Percentiles rank a stretch among this genome's conserved stretches.
Conservation (phyloP, 371 early-diverging fungal genomes). For the Phascolomyces articulosus region DNA sequence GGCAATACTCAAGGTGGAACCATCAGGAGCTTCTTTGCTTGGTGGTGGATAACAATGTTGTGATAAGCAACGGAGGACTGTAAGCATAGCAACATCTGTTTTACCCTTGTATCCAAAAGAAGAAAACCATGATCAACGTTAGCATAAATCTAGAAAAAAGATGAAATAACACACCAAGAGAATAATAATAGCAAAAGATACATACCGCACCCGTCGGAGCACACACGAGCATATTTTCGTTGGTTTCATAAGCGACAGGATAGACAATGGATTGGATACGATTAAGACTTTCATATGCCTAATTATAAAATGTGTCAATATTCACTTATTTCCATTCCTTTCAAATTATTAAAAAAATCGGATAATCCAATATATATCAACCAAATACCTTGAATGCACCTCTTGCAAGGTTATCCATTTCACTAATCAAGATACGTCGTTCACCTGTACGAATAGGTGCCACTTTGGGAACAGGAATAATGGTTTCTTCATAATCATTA, state of each 20-base stretch:
- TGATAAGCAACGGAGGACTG: slow-evolving; percentile 80
- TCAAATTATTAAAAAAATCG: no score
- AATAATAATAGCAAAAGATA: no score
- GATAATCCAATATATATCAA: no score
- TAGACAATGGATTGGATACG: slow-evolving; percentile 95
- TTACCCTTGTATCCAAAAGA: no score
- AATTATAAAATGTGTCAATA: not conserved
- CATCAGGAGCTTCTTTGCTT: slow-evolving; percentile 37
- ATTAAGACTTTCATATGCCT: slow-evolving; percentile 88
- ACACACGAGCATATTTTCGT: slow-evolving; percentile 98
- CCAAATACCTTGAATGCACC: slow-evolving; percentile 83
- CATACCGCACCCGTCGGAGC: slow-evolving; percentile 98
- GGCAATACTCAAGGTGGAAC: slow-evolving; percentile 59
- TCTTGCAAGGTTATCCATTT: slow-evolving; percentile 76
- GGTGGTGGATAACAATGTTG: slow-evolving; percentile 67
- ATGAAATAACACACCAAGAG: no score
- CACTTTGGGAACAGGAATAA: slow-evolving; percentile 69
- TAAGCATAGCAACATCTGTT: slow-evolving; percentile 98
- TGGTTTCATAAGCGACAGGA: slow-evolving; percentile 89
- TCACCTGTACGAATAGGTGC: slow-evolving; percentile 66
- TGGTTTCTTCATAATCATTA: slow-evolving; percentile 82
- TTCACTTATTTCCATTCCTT: no score
- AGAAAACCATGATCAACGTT: no score
- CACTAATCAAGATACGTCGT: slow-evolving; percentile 58
- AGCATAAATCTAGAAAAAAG: no score